Evolutionary conservation across 805 yeast species (phyloP).

Genomic region (Saccharomycopsis olivae): DNA sequence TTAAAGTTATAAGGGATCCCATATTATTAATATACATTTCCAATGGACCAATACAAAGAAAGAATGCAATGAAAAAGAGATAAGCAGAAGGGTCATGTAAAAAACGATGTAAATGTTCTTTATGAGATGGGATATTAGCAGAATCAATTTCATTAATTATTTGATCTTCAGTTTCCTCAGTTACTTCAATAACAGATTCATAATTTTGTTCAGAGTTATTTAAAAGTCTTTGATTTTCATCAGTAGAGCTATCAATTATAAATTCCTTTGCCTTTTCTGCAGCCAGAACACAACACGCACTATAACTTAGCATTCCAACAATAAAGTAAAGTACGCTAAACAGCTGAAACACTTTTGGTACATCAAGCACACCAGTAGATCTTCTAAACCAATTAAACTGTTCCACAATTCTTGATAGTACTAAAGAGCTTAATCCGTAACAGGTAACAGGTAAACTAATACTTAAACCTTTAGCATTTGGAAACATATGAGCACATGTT

Average conservation of each 20-base stretch:
- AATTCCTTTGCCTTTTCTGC: conserved; percentile 36
- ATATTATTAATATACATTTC: conserved; percentile 79
- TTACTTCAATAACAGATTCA: conserved; percentile 2
- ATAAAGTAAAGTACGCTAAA: conserved; percentile 44
- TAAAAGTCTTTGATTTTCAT: conserved; percentile 22
- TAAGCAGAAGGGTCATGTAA: conserved; percentile 51
- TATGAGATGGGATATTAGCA: conserved; percentile 30
- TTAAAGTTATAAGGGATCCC: conserved; percentile 54
- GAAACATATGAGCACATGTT: conserved; percentile 82
- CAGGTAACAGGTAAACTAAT: conserved; percentile 83
- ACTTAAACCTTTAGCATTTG: conserved; percentile 64
- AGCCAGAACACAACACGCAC: conserved; percentile 54
- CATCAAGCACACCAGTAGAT: conserved; percentile 28
- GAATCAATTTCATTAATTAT: conserved; percentile 71
- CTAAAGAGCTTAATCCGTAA: conserved; percentile 72
- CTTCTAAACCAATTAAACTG: conserved; percentile 28
- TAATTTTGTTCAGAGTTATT: background rate
- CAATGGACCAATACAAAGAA: conserved; percentile 69
- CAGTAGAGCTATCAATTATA: conserved; percentile 21
- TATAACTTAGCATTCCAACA: conserved; percentile 50
- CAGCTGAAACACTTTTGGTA: conserved; percentile 40
- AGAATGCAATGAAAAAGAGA: conserved; percentile 49
- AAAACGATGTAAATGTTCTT: conserved; percentile 16
- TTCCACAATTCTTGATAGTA: conserved; percentile 55
- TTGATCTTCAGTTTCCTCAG: conserved; percentile 26